Evolutionary conservation across 2,329 filamentous ascomycete genomes (phyloP).

Genomic region (Exophiala alcalophila): DNA sequence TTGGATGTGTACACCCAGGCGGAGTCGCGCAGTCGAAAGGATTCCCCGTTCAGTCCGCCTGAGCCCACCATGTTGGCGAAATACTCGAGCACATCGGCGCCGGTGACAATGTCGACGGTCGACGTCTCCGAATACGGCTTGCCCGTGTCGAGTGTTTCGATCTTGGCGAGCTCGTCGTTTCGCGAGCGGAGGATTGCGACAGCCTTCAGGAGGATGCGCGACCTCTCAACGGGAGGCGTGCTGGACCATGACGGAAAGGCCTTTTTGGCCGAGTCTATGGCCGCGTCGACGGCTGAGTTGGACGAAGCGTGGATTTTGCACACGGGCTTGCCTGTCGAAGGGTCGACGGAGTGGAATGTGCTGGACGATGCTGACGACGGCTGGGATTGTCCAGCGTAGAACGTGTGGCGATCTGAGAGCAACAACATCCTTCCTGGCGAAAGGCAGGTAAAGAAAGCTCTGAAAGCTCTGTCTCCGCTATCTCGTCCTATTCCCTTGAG

Average conservation of each 20-base stretch:
- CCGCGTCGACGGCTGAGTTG: conserved; percentile 64
- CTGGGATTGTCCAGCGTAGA: conserved; percentile 70
- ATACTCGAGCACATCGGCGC: conserved; percentile 82
- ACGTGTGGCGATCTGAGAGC: conserved; percentile 57
- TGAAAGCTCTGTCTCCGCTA: too few species aligned
- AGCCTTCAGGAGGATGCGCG: conserved; percentile 74
- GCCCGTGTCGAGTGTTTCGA: conserved; percentile 82
- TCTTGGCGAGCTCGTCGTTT: conserved; percentile 74
- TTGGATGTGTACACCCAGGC: conserved; percentile 83
- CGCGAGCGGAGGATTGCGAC: conserved; percentile 68
- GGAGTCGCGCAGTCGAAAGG: conserved; percentile 67
- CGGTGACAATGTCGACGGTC: conserved; percentile 76
- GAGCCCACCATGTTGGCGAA: conserved; percentile 76
- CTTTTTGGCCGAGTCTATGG: conserved; percentile 65
- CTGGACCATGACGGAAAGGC: conserved; percentile 76
- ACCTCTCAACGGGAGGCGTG: conserved; percentile 70
- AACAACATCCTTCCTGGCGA: conserved; percentile 16
- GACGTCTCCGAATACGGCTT: conserved; percentile 83
- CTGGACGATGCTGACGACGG: conserved; percentile 47
- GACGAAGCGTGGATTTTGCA: conserved; percentile 72
- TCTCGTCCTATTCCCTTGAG: too few species aligned
- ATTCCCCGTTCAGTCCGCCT: conserved; percentile 77
- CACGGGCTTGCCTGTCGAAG: conserved; percentile 65
- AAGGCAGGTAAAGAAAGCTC: too few species aligned
- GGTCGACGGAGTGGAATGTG: conserved; percentile 71